These are phyloP conservation scores for Claviceps maximensis DNA, from an alignment of 2,329 filamentous ascomycete genomes.

Conservation along the genomic window DNA sequence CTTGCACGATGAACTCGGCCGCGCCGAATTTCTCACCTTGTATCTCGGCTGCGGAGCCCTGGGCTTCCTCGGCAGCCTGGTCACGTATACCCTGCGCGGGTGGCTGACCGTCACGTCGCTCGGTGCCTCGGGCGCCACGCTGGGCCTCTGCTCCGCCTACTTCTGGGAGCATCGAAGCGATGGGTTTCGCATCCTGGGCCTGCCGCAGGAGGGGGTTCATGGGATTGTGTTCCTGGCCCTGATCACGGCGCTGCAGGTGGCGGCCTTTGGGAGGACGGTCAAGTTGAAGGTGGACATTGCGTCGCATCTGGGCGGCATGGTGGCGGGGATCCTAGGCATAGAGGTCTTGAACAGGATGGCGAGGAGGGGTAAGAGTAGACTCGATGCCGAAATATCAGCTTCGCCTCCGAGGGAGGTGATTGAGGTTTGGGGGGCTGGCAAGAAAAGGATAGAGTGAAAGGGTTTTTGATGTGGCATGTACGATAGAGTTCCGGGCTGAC, in stretches of 20 bases:
- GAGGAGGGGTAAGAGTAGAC: slow-evolving; percentile 5
- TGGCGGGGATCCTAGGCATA: slow-evolving; percentile 30
- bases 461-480: neutral
- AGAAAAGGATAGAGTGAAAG: neutral
- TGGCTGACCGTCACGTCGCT: slow-evolving; percentile 38
- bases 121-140: slow-evolving; percentile 53
- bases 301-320: slow-evolving; percentile 40
- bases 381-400: neutral
- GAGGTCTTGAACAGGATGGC: slow-evolving; percentile 17
- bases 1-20: slow-evolving; percentile 57
- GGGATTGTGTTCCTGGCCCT: slow-evolving; percentile 41
- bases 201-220: slow-evolving; percentile 44
- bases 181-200: slow-evolving; percentile 42
- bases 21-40: slow-evolving; percentile 55
- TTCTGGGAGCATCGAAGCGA: slow-evolving; percentile 46
- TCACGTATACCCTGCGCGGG: slow-evolving; percentile 31
- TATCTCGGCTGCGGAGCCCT: slow-evolving; percentile 46
- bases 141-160: slow-evolving; percentile 48
- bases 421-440: slow-evolving; percentile 4
- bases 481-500: neutral
- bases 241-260: slow-evolving; percentile 35
- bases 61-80: slow-evolving; percentile 46
- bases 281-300: slow-evolving; percentile 34
- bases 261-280: slow-evolving; percentile 29
- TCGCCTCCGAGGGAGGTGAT: slow-evolving; percentile 6